phyloP scores from a whole-genome alignment of 805 yeast genomes.

The Cyberlindnera petersonii region DNA sequence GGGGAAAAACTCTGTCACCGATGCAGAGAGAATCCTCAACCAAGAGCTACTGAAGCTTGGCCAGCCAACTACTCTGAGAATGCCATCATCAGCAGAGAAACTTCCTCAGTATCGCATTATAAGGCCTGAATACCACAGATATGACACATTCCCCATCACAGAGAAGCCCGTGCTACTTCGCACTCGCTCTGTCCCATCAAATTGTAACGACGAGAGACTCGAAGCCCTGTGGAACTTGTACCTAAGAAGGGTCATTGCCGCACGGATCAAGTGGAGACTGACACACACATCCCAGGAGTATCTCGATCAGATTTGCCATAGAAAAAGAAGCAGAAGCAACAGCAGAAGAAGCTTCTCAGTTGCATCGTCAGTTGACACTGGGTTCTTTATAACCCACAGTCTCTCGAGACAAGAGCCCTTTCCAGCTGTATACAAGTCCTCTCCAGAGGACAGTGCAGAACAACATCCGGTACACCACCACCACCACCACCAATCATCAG shows the following conservation, averaged over 20 bases:
- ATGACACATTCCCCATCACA: conserved; percentile 16
- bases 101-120: conserved; percentile 14
- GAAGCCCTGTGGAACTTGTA: conserved; percentile 33
- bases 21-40: conserved; percentile 24
- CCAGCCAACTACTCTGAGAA: conserved; percentile 10
- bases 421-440: conserved; percentile 10
- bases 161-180: conserved; percentile 10
- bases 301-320: conserved; percentile 2
- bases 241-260: conserved; percentile 29
- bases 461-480: too few species aligned
- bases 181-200: conserved; percentile 24
- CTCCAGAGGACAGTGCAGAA: conserved; percentile 5
- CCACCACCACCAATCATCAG: conserved; percentile 2
- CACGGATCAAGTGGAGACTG: conserved; percentile 32
- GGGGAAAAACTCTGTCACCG: conserved; percentile 20
- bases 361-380: conserved; percentile 25
- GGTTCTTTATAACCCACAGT: conserved; percentile 17
- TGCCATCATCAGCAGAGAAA: not conserved
- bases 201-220: conserved; percentile 12
- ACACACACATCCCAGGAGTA: conserved; percentile 14
- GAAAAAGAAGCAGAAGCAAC: too few species aligned
- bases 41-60: conserved; percentile 22
- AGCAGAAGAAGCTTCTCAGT: conserved; percentile 3
- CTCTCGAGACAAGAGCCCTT: conserved; percentile 8
- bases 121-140: conserved; percentile 15